These are phyloP conservation scores for Canavalia gladiata DNA, from an alignment of 306 rosid genomes.

Conservation along the genomic window DNA sequence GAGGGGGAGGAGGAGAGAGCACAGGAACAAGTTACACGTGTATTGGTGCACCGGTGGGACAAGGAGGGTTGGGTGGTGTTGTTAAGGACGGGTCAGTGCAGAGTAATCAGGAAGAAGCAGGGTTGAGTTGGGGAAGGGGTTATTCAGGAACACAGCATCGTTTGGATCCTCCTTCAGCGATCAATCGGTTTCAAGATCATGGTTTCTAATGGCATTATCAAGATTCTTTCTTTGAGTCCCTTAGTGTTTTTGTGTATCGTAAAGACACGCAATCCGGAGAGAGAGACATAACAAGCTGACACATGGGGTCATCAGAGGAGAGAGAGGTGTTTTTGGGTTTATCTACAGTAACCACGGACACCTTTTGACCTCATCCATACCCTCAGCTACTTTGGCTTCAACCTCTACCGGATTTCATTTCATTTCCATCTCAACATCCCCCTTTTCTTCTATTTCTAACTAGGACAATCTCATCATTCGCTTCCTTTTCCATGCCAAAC, in stretches of 20 bases:
- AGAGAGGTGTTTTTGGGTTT: slow-evolving; percentile 51
- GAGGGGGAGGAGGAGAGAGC: slow-evolving; percentile 37
- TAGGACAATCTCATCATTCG: slow-evolving; percentile 48
- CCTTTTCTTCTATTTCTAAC: slow-evolving; percentile 47
- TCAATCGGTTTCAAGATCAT: slow-evolving; percentile 86
- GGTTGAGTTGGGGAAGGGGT: slow-evolving; percentile 63
- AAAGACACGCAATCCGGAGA: slow-evolving; percentile 60
- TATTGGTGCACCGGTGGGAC: slow-evolving; percentile 94
- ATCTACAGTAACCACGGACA: slow-evolving; percentile 59
- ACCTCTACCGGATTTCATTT: slow-evolving; percentile 45
- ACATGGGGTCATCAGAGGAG: slow-evolving; percentile 65
- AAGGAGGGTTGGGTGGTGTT: slow-evolving; percentile 39
- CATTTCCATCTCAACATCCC: slow-evolving; percentile 36
- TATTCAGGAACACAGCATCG: slow-evolving; percentile 62
- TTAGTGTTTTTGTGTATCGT: slow-evolving; percentile 41
- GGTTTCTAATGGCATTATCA: slow-evolving; percentile 62
- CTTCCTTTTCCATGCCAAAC: slow-evolving; percentile 64
- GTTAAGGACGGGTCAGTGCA: slow-evolving; percentile 59
- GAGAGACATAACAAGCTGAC: slow-evolving; percentile 68
- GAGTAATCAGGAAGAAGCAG: slow-evolving; percentile 48
- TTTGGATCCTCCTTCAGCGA: slow-evolving; percentile 65
- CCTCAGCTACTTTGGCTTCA: slow-evolving; percentile 86
- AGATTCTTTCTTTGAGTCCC: slow-evolving; percentile 42
- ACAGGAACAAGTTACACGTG: slow-evolving; percentile 60
- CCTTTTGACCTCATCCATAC: slow-evolving; percentile 75